Conservation (phyloP, 352 stramenopile genomes). For the Pythium coloratum region DNA sequence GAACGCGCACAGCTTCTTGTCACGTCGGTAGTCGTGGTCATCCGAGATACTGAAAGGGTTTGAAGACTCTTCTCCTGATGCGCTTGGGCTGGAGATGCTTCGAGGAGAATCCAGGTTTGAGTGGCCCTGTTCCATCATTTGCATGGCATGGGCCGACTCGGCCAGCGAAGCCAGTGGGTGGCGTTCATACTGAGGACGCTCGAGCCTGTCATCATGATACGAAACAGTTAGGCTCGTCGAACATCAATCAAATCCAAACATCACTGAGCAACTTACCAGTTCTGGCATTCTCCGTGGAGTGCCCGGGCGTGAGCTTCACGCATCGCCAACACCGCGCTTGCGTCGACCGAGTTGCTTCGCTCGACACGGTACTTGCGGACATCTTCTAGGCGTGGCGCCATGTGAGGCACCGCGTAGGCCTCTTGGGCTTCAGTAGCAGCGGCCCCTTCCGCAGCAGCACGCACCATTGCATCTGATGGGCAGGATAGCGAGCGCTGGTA, state of each 20-base stretch:
- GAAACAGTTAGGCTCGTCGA: background rate
- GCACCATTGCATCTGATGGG: constrained; percentile 65
- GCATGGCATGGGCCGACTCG: constrained; percentile 59
- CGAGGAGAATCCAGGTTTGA: constrained; percentile 20
- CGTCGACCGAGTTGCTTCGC: constrained; percentile 64
- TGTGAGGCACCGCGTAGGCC: constrained; percentile 14
- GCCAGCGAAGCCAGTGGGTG: constrained; percentile 51
- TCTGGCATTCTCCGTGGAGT: constrained; percentile 39
- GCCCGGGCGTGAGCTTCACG: constrained; percentile 26
- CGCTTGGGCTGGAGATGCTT: constrained; percentile 15
- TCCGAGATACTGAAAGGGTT: constrained; percentile 20
- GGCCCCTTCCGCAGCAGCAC: constrained; percentile 12
- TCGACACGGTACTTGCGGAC: constrained; percentile 45
- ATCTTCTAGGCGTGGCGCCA: constrained; percentile 22
- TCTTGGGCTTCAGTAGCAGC: constrained; percentile 5
- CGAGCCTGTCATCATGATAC: constrained; percentile 5
- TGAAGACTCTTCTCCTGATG: constrained; percentile 17
- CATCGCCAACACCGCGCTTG: constrained; percentile 32
- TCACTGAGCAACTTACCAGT: constrained; percentile 27
- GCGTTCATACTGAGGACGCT: constrained; percentile 14
- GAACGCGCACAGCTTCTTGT: constrained; percentile 82
- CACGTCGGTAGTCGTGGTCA: constrained; percentile 35
- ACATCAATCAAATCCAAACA: no score
- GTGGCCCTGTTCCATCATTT: constrained; percentile 44
- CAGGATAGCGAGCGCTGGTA: constrained; percentile 73